Conservation (phyloP, 768 basidiomycete genomes). For the Lentinula lateritia region DNA sequence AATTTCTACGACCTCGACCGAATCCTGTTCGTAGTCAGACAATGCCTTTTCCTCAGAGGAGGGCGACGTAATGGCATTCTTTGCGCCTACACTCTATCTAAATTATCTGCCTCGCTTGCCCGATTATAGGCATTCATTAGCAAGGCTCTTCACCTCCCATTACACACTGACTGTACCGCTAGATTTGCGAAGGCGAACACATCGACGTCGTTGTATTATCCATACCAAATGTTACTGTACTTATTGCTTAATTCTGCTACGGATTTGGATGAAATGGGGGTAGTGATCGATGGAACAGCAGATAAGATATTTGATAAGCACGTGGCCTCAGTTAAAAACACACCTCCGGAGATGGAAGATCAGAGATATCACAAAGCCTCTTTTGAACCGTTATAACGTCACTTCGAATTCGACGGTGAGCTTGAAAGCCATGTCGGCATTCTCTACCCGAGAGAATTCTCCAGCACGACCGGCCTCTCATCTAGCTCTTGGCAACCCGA, state of each 20-base stretch:
- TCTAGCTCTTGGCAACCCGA: neutral
- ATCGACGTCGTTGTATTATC: too few relatives aligned
- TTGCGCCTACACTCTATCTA: neutral
- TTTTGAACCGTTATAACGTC: neutral
- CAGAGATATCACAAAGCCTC: too few relatives aligned
- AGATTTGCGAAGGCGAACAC: too few relatives aligned
- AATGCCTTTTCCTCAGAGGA: slow-evolving; percentile 6
- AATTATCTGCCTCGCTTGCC: neutral
- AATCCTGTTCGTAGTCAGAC: slow-evolving; percentile 18
- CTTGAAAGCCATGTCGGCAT: neutral
- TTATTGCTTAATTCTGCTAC: too few relatives aligned
- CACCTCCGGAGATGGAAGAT: too few relatives aligned
- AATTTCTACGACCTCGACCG: slow-evolving; percentile 21
- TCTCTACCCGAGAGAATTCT: slow-evolving; percentile 5
- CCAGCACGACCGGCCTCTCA: slow-evolving; percentile 6
- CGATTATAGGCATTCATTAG: neutral
- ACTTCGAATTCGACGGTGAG: neutral
- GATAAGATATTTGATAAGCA: slow-evolving; percentile 2
- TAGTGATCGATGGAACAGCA: neutral
- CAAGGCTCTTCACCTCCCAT: too few relatives aligned
- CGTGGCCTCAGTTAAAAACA: neutral
- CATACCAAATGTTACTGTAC: too few relatives aligned
- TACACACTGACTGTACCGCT: too few relatives aligned
- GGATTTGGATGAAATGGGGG: neutral
- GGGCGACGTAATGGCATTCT: neutral